Percentiles rank a stretch among this genome's conserved stretches.
These are phyloP conservation scores for Paspalum notatum DNA, from an alignment of 176 grass and related monocot genomes.

Conservation along the genomic window DNA sequence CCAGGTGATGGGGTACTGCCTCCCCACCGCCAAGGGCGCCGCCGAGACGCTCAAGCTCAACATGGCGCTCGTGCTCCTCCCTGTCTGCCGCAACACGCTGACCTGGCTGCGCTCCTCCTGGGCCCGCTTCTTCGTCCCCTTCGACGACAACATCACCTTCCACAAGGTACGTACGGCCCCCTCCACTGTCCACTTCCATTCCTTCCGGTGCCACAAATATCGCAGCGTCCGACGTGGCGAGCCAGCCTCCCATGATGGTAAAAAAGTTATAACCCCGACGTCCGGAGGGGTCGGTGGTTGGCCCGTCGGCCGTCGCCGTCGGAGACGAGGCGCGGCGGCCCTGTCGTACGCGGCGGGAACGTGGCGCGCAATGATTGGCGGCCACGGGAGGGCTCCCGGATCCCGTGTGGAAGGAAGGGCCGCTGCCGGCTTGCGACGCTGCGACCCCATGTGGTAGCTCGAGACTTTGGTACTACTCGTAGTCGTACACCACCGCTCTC, in stretches of 20 bases:
- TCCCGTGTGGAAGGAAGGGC: constrained; percentile 20
- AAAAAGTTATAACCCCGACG: not conserved
- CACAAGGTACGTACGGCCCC: constrained; percentile 70
- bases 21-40: constrained; percentile 86
- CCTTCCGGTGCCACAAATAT: not conserved
- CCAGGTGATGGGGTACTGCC: constrained; percentile 92
- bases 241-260: not conserved
- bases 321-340: constrained; percentile 38
- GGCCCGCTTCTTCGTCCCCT: constrained; percentile 89
- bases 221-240: constrained; percentile 2
- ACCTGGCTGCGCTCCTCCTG: constrained; percentile 97
- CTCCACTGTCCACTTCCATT: not conserved
- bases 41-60: constrained; percentile 98
- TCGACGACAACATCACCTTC: constrained; percentile 99
- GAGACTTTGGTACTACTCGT: not conserved
- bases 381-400: not conserved
- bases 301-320: constrained; percentile 47
- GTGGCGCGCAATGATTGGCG: constrained; percentile 38
- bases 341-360: not conserved
- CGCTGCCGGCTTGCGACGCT: not conserved
- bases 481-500: too few relatives aligned
- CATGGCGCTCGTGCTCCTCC: constrained; percentile 94
- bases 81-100: constrained; percentile 96
- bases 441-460: constrained; percentile 39
- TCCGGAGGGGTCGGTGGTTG: not conserved